Conservation (phyloP, 208 protist genomes). For the Wallacemonas sp. region DNA sequence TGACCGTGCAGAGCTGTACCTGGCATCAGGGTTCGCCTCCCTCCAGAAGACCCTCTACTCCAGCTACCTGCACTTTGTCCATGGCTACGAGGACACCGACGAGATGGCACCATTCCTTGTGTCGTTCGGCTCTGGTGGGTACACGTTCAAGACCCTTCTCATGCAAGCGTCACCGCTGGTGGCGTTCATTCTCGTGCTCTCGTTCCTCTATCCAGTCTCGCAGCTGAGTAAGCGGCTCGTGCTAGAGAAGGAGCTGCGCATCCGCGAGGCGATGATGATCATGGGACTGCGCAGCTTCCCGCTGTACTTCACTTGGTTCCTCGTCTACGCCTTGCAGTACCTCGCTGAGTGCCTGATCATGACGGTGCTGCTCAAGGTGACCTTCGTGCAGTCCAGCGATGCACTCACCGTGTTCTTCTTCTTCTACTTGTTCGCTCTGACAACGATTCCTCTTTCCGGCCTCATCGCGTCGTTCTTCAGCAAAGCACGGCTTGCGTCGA, state of each 20-base stretch:
- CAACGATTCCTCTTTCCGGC: constrained; percentile 30
- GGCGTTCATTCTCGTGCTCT: constrained; percentile 41
- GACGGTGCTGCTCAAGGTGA: constrained; percentile 29
- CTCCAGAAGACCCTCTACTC: constrained; percentile 39
- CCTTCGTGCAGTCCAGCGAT: constrained; percentile 23
- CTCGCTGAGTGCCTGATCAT: constrained; percentile 28
- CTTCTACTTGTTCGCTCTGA: constrained; percentile 34
- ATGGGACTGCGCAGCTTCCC: constrained; percentile 43
- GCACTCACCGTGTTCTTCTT: constrained; percentile 28
- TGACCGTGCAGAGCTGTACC: constrained; percentile 39
- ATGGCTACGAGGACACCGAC: constrained; percentile 17
- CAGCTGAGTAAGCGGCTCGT: constrained; percentile 48
- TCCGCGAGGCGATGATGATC: constrained; percentile 59
- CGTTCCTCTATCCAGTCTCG: constrained; percentile 55
- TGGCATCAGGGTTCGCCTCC: constrained; percentile 42
- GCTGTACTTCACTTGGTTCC: constrained; percentile 44
- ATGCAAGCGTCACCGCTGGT: constrained; percentile 27
- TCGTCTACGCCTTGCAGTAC: constrained; percentile 35
- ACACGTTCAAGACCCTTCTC: constrained; percentile 46
- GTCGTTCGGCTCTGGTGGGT: constrained; percentile 27
- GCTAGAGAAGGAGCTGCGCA: constrained; percentile 56
- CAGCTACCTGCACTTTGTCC: constrained; percentile 20
- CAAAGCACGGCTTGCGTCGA: constrained; percentile 34
- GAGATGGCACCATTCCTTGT: constrained; percentile 16
- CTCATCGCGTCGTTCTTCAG: constrained; percentile 45